Percentiles rank a stretch among this genome's conserved stretches.
These are phyloP conservation scores for Tuber microsphaerosporum DNA, from an alignment of 495 filamentous ascomycete genomes.

Conservation along the genomic window DNA sequence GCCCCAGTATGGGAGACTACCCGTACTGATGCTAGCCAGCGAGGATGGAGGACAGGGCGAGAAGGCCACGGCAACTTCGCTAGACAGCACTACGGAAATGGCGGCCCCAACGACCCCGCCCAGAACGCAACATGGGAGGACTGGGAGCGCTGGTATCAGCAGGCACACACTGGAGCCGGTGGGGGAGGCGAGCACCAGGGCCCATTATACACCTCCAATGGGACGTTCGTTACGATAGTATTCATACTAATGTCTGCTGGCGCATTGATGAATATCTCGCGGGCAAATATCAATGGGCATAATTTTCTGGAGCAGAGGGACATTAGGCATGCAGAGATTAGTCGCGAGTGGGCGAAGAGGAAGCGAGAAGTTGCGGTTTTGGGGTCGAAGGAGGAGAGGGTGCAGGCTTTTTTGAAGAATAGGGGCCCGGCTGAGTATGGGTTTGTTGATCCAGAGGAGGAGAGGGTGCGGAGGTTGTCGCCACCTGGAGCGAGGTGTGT, in stretches of 20 bases:
- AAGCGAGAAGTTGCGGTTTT: constrained; percentile 21
- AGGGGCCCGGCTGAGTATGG: constrained; percentile 36
- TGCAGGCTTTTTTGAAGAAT: constrained; percentile 32
- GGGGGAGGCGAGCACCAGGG: constrained; percentile 45
- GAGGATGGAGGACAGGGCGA: constrained; percentile 42
- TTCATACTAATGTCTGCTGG: constrained; percentile 60
- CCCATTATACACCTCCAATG: constrained; percentile 64
- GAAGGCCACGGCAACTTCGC: constrained; percentile 41
- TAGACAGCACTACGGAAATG: constrained; percentile 48
- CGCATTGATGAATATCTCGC: constrained; percentile 34
- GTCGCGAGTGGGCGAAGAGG: constrained; percentile 29
- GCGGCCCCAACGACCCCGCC: constrained; percentile 53
- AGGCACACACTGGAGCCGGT: constrained; percentile 13
- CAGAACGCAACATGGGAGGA: constrained; percentile 96
- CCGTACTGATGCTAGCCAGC: constrained; percentile 21
- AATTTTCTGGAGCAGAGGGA: constrained; percentile 30
- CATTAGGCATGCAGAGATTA: constrained; percentile 18
- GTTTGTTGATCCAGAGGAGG: constrained; percentile 20
- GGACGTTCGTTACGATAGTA: constrained; percentile 63
- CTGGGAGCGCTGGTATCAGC: constrained; percentile 81
- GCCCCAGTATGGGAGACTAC: neutral
- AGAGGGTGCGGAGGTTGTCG: constrained; percentile 7
- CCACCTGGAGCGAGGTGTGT: constrained; percentile 15
- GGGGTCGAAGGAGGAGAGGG: constrained; percentile 37
- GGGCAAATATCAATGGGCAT: constrained; percentile 31